phyloP scores from a whole-genome alignment of 106 monocot genomes.

The Platanthera zijinensis region DNA sequence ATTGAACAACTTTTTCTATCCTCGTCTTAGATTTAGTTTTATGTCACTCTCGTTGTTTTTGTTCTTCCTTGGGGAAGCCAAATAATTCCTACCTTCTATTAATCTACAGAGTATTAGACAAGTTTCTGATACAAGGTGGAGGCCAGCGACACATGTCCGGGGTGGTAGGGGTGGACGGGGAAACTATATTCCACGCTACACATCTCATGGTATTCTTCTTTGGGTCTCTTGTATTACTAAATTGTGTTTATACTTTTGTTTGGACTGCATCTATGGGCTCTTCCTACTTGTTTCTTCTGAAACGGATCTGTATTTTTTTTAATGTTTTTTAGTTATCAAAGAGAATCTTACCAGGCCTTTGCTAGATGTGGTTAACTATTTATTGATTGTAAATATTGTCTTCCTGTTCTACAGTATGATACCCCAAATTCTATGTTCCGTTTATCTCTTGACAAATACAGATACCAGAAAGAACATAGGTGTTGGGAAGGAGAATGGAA shows the following conservation, averaged over 20 bases:
- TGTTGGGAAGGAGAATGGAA: conserved; percentile 49
- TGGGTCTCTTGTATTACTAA: not conserved
- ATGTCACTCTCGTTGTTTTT: not conserved
- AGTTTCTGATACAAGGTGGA: conserved; percentile 41
- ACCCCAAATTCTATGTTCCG: not conserved
- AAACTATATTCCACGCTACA: conserved; percentile 37
- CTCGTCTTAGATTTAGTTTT: not conserved
- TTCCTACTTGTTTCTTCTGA: not conserved
- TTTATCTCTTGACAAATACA: conserved; percentile 28
- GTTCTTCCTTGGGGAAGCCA: not conserved
- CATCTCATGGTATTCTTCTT: conserved; percentile 36
- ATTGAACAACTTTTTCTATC: not conserved
- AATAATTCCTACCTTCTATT: not conserved
- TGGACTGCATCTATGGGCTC: not conserved
- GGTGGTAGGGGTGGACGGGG: conserved; percentile 49
- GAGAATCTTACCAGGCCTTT: not conserved
- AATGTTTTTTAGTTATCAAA: not conserved
- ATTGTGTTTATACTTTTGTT: not conserved
- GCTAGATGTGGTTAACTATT: conserved; percentile 3
- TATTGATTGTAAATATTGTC: not conserved
- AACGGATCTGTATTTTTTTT: not conserved
- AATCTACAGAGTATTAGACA: conserved; percentile 37
- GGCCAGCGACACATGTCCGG: conserved; percentile 40
- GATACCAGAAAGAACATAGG: conserved; percentile 24
- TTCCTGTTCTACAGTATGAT: not conserved